Percentiles rank a stretch among this genome's conserved stretches.
Conservation (phyloP, 1,139 yeast species). For the Taiozyma sp. region DNA sequence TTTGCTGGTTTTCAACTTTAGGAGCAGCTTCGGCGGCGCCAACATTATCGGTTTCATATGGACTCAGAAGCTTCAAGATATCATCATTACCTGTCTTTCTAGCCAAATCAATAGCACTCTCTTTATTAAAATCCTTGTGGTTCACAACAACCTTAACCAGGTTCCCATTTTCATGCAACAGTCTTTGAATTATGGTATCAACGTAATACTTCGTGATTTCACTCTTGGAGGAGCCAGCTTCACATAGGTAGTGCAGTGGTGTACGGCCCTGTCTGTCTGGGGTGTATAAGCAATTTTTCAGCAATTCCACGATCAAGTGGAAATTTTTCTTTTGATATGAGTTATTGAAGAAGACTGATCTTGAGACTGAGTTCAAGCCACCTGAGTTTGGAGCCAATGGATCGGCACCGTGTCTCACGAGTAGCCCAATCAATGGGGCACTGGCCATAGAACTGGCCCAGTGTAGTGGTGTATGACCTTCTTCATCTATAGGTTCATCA, state of each 20-base stretch:
- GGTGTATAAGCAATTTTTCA: constrained; percentile 64
- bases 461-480: constrained; percentile 92
- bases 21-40: constrained; percentile 22
- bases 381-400: constrained; percentile 64
- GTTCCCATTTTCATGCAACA: constrained; percentile 33
- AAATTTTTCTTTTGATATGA: constrained; percentile 78
- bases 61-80: constrained; percentile 33
- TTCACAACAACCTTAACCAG: constrained; percentile 56
- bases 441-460: constrained; percentile 97
- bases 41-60: constrained; percentile 20
- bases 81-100: constrained; percentile 31
- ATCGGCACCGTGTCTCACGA: constrained; percentile 70
- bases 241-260: constrained; percentile 69
- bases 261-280: constrained; percentile 71
- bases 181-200: constrained; percentile 30
- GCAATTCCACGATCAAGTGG: constrained; percentile 59
- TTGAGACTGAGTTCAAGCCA: constrained; percentile 83
- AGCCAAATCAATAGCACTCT: constrained; percentile 64
- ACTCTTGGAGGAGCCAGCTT: constrained; percentile 46
- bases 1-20: background rate
- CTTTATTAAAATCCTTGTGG: constrained; percentile 65
- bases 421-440: constrained; percentile 59
- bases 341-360: constrained; percentile 80
- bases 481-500: constrained; percentile 87
- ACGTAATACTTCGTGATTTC: constrained; percentile 35